Evolutionary conservation across 345 rosid species (phyloP).

Genomic region (Bruguiera parviflora): DNA sequence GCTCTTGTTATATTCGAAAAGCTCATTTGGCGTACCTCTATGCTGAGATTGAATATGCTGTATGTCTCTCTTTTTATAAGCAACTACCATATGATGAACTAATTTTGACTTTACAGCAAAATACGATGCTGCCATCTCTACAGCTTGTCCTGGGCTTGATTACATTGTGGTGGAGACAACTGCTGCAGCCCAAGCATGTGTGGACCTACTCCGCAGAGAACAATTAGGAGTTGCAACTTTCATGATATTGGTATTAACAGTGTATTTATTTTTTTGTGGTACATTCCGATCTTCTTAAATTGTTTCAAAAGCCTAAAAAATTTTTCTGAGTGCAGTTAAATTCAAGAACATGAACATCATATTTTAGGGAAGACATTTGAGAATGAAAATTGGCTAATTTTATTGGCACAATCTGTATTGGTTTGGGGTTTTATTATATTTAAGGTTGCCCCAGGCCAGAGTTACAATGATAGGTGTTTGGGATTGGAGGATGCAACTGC

Average conservation of each 20-base stretch:
- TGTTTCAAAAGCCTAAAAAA: background rate
- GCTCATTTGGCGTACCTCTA: no score
- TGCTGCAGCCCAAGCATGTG: conserved; percentile 88
- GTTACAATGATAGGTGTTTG: background rate
- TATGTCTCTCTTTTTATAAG: background rate
- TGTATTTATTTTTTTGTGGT: background rate
- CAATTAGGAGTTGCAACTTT: conserved; percentile 92
- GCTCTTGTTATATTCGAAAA: no score
- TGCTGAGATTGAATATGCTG: no score
- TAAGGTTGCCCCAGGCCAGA: background rate
- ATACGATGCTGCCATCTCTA: conserved; percentile 92
- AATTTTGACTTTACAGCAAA: conserved; percentile 59
- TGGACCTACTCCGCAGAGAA: conserved; percentile 82
- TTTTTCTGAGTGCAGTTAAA: background rate
- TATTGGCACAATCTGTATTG: background rate
- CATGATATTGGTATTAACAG: conserved; percentile 79
- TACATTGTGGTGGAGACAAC: conserved; percentile 95
- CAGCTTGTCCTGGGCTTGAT: conserved; percentile 93
- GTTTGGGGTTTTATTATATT: background rate
- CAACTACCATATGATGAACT: background rate
- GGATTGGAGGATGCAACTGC: background rate
- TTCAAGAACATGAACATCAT: background rate
- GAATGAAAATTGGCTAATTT: background rate
- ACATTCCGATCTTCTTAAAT: background rate
- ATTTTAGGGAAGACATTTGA: conserved; percentile 3